Evolutionary conservation across 1,284 basidiomycete species (phyloP), one percentile per base, ranked within the genome.

Genomic region (Sanghuangporus baumii): DNA sequence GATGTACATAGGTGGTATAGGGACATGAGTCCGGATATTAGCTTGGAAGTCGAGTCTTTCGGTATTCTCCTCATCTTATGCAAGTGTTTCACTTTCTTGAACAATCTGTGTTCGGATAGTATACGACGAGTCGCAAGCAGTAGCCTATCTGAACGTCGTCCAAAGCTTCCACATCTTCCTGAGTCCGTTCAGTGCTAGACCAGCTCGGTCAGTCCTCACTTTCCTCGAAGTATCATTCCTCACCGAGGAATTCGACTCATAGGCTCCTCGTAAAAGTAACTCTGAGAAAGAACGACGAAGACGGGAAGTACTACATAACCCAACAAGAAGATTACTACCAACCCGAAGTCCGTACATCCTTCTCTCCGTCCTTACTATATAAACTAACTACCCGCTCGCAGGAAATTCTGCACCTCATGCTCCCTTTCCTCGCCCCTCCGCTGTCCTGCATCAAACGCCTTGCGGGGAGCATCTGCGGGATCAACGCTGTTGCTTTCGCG

Each of bases 301-400:
- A 72, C 37, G 76, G 73, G 1, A 68, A 79, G 2, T 78, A 78
- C 69, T 78, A 81, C 61, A 86, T 87, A 59, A 69, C 75, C 1
- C 73, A 75, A 58, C 84, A 87, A 66, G 84, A 86, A 67, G 83
- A 87, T 67, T 85, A 83, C 67, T 87, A 84, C 69, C 83, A 86
- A 66, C 78, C 83, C 0, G 82, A 84, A 61, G 85, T 84, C 66
- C 40, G 37, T 36, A 18, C n/a, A 18, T 18, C 23, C 20, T 50
- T 57, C 26, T 16, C 23, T 57, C n/a, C 4, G 1, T 37, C 6
- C 36, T n/a, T 7, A 23, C 43, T 4, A n/a, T 1, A 48, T 23
- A n/a, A 7, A 37, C 34, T n/a, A 26, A 26, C 12, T 40, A 3
- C 11, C 46, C 7, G 11, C 23, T 34, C 18, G 11, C 34, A 64